phyloP scores from a whole-genome alignment of 306 rosid species.

The Citrullus colocynthis region DNA sequence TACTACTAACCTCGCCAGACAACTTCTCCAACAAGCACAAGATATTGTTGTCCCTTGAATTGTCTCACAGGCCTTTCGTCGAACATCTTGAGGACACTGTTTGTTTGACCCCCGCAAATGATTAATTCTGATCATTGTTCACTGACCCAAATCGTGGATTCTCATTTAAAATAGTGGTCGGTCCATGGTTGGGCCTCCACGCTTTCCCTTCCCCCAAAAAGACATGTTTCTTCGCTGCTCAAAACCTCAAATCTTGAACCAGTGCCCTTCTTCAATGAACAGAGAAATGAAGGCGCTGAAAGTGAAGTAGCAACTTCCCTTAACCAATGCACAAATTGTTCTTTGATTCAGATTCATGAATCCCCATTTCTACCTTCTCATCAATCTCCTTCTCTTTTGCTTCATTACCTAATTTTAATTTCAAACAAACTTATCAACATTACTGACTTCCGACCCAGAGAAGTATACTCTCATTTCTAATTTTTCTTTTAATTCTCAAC shows the following conservation, averaged over 20 bases:
- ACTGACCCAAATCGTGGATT: constrained; percentile 3
- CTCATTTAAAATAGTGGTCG: background rate
- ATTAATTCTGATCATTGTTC: constrained; percentile 8
- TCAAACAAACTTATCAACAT: background rate
- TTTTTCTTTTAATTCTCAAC: no score
- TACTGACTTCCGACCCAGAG: background rate
- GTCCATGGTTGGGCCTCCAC: background rate
- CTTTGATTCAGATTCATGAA: constrained; percentile 1
- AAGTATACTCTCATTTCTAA: no score
- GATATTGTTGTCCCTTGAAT: constrained; percentile 6
- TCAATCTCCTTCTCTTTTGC: background rate
- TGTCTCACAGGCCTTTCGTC: background rate
- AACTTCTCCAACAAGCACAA: background rate
- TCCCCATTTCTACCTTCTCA: background rate
- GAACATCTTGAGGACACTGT: background rate
- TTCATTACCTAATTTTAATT: background rate
- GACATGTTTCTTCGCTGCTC: constrained; percentile 3
- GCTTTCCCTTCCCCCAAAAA: constrained; percentile 6
- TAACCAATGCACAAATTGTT: background rate
- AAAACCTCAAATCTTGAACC: background rate
- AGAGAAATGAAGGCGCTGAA: background rate
- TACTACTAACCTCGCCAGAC: constrained; percentile 7
- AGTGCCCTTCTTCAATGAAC: constrained; percentile 4
- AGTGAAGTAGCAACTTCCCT: background rate
- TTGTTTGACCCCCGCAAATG: background rate